Conservation (phyloP, 495 filamentous ascomycete genomes). For the Aeminium ludgeri region DNA sequence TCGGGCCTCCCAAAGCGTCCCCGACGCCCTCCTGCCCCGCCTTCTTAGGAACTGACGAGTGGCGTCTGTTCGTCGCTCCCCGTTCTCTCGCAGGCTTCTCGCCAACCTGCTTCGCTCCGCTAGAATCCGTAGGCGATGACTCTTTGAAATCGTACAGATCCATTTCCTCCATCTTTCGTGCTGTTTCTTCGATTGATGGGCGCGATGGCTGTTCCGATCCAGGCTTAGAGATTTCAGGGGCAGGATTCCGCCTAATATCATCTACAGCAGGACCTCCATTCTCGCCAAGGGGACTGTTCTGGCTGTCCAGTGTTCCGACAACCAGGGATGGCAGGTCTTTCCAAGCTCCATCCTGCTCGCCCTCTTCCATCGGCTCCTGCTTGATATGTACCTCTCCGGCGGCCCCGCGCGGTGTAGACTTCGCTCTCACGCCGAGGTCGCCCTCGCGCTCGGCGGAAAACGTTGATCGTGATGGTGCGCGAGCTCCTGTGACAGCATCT, state of each 20-base stretch:
- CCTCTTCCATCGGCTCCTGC: conserved; percentile 10
- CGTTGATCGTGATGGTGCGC: neutral
- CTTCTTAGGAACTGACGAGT: conserved; percentile 12
- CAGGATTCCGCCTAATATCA: neutral
- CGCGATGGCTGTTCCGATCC: neutral
- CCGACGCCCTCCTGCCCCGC: neutral
- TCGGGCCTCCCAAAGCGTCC: neutral
- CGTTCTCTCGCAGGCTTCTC: conserved; percentile 3
- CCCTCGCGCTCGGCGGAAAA: no score
- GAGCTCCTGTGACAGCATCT: conserved; percentile 20
- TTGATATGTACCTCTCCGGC: conserved; percentile 6
- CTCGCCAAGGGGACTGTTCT: conserved; percentile 8
- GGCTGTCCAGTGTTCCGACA: neutral
- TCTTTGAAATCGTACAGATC: conserved; percentile 26
- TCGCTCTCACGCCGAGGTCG: neutral
- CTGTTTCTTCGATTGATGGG: neutral
- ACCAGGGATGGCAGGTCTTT: conserved; percentile 2
- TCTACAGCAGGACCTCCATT: conserved; percentile 1
- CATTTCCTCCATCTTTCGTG: conserved; percentile 15
- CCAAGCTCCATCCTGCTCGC: conserved; percentile 7
- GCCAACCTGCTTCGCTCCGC: no score
- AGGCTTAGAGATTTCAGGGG: neutral
- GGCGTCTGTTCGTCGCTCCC: conserved; percentile 8
- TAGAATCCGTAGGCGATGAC: conserved; percentile 10
- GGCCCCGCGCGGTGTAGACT: neutral